Evolutionary conservation across 352 stramenopile genomes (phyloP), one percentile per base, ranked within the genome.

Genomic region (Phytophthora multivora): DNA sequence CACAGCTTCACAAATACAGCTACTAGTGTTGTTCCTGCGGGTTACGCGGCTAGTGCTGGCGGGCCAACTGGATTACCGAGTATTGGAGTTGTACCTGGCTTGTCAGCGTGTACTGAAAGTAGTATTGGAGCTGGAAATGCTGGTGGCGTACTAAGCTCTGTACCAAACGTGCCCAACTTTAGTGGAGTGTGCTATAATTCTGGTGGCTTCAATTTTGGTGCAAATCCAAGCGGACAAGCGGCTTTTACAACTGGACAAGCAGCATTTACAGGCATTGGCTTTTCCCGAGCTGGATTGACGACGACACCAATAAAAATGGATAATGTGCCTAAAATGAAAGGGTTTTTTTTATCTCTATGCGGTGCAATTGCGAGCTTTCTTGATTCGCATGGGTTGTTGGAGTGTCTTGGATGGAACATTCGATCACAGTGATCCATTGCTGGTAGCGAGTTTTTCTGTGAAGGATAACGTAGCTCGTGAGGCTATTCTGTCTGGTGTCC

Each of bases 341-440:
- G 28, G 7, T 39, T 15, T 25, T 28, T 52, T 40, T 5, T n/a
- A 41, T 8, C n/a, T 41, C 1, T 23, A 36, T 19, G 42, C 18
- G 31, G 41, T 33, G 8, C 42, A 33, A 9, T 36, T 49, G 23
- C 36, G 46, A 5, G 19, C 38, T 11, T 63, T 55, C 21, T 31
- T 63, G 19, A 56, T 13, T 38, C 33, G 55, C n/a, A 56, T 51
- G 55, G 12, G 36, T 41, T 55, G 45, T 13, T 57, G 46, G 56
- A 57, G 39, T 35, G 36, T 58, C 40, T 28, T 57, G 6, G 55
- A 63, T 42, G 55, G 38, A 7, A 38, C 38, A 2, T 39, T 53
- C 8, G 55, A 63, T 12, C 41, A 11, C n/a, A 47, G 16, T 47
- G 40, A 47, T 31, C 40, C 19, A 19, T 3, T 47, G 40, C 11